Evolutionary conservation across 2,329 filamentous ascomycete species (phyloP).

Genomic region (Fusarium citri): DNA sequence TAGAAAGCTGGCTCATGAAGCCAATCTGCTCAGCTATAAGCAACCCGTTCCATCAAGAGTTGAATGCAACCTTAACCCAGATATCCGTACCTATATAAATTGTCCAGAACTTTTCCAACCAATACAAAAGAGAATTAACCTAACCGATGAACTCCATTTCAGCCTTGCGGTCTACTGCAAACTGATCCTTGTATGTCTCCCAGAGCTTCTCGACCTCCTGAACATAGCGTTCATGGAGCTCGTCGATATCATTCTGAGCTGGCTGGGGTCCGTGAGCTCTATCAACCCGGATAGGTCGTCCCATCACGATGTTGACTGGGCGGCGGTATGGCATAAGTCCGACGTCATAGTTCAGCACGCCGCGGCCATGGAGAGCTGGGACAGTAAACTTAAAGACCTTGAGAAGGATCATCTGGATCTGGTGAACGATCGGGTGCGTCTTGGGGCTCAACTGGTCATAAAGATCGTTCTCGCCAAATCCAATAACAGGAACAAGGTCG

Average conservation of each 20-base stretch:
- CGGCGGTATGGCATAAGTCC: constrained; percentile 94
- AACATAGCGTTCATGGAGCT: constrained; percentile 83
- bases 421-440: constrained; percentile 82
- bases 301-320: constrained; percentile 90
- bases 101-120: not conserved
- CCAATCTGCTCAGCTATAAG: not conserved
- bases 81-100: not conserved
- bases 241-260: constrained; percentile 79
- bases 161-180: constrained; percentile 70
- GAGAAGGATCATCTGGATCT: constrained; percentile 85
- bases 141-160: constrained; percentile 76
- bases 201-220: constrained; percentile 78
- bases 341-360: constrained; percentile 97
- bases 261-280: constrained; percentile 69
- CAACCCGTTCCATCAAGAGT: not conserved
- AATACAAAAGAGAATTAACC: constrained; percentile 54
- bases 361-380: constrained; percentile 88
- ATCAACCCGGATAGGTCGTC: constrained; percentile 79
- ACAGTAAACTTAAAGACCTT: constrained; percentile 91
- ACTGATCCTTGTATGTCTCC: constrained; percentile 82
- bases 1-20: not conserved
- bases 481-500: constrained; percentile 90
- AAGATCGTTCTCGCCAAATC: constrained; percentile 95
- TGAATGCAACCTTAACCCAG: not conserved
- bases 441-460: constrained; percentile 89